Base-by-base conservation (phyloP, 208 protist genomes). In the Leishmania mexicana region DNA sequence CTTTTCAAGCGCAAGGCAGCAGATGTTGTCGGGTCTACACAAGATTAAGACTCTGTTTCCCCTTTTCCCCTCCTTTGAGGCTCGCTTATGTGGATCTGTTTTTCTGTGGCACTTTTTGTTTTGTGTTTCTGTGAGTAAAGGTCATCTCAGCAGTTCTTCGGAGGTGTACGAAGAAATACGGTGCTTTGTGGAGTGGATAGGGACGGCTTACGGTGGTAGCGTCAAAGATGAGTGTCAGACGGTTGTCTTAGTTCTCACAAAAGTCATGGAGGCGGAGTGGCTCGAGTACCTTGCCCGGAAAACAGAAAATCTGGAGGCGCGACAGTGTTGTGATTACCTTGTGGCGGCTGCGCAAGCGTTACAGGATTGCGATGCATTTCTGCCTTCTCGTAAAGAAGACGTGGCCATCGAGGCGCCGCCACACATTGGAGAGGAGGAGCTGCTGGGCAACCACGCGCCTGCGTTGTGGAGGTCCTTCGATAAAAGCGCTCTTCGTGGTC, bases 21-120 rank as follows among this genome's bases (percentile, higher is more conserved):
- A 84, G 72, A 91, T 95, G 88, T 68, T 86, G 68, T 85, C 79
- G 6, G 86, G 83, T 1, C 85, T 89, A 76, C 85, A 70, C 15
- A 84, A 75, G 45, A 76, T 90, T 17, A 83, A 86, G 31, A 75
- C 62, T 21, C 76, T 89, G 67, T 85, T 85, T 70, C 77, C 85
- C 10, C 72, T 83, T 28, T 90, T 87, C 28, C 84, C 92, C 49
- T 65, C 85, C 3, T 88, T 91, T 42, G 82, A 93, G 65, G 79
- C 84, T 11, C 83, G 90, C 42, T 60, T 93, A 3, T 90, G 85
- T 68, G 88, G 83, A 42, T 88, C 88, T 15, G 53, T 95, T 75
- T 85, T 95, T 77, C 65, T 95, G 79, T 85, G 80, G 60, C 88
- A 92, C 62, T 85, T 93, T 79, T n/a, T 81, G 31, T 83, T 79